phyloP scores from a whole-genome alignment of 2,329 filamentous ascomycete species.

The Xylogone sp. region DNA sequence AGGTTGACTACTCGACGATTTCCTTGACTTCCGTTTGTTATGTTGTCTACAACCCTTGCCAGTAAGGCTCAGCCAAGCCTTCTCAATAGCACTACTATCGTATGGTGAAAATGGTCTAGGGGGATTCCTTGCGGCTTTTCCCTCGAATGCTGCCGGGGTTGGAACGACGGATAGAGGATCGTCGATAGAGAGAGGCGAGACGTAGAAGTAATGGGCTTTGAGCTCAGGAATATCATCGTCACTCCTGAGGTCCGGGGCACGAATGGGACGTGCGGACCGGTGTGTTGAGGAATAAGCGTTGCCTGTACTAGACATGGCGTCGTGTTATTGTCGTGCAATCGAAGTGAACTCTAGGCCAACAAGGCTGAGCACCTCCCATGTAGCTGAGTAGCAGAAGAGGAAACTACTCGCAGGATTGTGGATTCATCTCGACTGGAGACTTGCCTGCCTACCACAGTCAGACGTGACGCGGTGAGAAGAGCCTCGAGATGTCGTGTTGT shows the following conservation, averaged over 20 bases:
- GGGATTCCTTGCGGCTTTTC: constrained; percentile 51
- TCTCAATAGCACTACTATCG: constrained; percentile 77
- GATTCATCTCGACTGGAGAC: not conserved
- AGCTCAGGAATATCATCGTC: constrained; percentile 53
- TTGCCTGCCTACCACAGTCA: not conserved
- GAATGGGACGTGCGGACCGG: not conserved
- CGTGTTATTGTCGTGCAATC: not conserved
- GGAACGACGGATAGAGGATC: constrained; percentile 72
- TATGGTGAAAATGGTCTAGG: constrained; percentile 74
- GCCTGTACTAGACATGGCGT: not conserved
- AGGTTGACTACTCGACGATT: not conserved
- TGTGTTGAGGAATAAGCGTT: not conserved
- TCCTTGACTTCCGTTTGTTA: constrained; percentile 19
- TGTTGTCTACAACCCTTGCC: constrained; percentile 47
- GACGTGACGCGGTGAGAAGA: not conserved
- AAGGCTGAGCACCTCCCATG: not conserved
- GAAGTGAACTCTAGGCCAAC: not conserved
- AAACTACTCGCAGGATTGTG: not conserved
- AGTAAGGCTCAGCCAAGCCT: constrained; percentile 66
- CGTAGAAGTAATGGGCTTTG: constrained; percentile 79
- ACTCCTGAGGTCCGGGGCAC: constrained; percentile 2
- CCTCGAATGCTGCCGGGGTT: constrained; percentile 46
- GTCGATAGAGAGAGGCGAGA: constrained; percentile 77
- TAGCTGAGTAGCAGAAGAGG: not conserved
- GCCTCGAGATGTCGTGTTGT: not conserved